Percentiles rank a stretch among this genome's conserved stretches.
Conservation (phyloP, 2,329 filamentous ascomycete species). For the Macroventuria anomochaeta region DNA sequence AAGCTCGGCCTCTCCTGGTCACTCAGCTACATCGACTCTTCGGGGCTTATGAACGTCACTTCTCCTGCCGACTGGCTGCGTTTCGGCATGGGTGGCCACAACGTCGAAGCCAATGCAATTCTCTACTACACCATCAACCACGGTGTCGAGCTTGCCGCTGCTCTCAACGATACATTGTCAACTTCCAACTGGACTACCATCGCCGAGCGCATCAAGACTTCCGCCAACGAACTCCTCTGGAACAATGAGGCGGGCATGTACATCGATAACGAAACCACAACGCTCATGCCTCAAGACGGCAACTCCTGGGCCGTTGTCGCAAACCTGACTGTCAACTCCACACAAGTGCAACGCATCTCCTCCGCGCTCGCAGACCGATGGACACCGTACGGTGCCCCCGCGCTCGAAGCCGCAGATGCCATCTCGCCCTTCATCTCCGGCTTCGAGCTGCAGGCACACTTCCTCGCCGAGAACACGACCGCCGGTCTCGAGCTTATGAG, state of each 20-base stretch:
- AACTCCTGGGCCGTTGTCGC: constrained; percentile 53
- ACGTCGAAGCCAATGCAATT: constrained; percentile 56
- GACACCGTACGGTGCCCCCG: constrained; percentile 55
- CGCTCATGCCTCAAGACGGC: constrained; percentile 58
- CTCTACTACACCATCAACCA: constrained; percentile 61
- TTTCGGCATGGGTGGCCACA: constrained; percentile 59
- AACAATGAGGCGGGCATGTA: constrained; percentile 58
- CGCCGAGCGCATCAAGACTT: constrained; percentile 52
- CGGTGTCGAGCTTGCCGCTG: constrained; percentile 59
- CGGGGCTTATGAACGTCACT: constrained; percentile 56
- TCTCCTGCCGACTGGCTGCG: constrained; percentile 56
- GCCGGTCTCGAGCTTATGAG: constrained; percentile 54
- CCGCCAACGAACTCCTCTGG: constrained; percentile 59
- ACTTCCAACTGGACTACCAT: constrained; percentile 51
- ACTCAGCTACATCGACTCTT: constrained; percentile 51
- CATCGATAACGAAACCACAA: constrained; percentile 60
- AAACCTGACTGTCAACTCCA: constrained; percentile 43
- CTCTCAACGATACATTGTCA: constrained; percentile 53
- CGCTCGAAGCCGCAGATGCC: constrained; percentile 55
- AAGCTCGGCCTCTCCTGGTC: constrained; percentile 55
- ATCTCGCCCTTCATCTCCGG: constrained; percentile 58
- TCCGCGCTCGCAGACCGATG: constrained; percentile 45
- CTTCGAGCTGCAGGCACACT: constrained; percentile 57
- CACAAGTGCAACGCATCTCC: constrained; percentile 43
- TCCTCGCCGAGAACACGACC: constrained; percentile 49